Conservation (phyloP, 148 eudicot species). For the Heliamphora exappendiculata region DNA sequence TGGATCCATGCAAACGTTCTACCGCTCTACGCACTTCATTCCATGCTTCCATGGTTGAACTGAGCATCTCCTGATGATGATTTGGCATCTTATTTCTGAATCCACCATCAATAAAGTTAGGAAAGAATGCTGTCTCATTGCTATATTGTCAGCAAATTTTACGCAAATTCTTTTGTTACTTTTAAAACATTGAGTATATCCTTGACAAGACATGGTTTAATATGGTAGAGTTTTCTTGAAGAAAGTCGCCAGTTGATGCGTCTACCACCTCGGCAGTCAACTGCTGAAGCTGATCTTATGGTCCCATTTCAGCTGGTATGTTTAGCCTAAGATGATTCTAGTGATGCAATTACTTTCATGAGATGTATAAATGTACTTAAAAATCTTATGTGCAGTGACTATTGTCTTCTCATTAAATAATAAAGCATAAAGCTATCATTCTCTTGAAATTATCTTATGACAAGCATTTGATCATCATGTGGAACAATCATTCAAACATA, state of each 20-base stretch:
- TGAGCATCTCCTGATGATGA: background rate
- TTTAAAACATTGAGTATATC: background rate
- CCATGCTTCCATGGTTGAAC: constrained; percentile 2
- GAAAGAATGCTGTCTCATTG: background rate
- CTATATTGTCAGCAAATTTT: background rate
- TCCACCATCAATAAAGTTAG: background rate
- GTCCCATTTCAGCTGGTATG: constrained; percentile 93
- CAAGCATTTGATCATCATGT: too few relatives aligned
- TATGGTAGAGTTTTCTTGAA: constrained; percentile 82
- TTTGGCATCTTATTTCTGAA: background rate
- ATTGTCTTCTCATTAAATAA: background rate
- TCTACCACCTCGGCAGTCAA: constrained; percentile 95
- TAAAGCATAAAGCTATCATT: background rate
- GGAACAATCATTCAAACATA: background rate
- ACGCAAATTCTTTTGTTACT: background rate
- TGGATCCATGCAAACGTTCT: too few relatives aligned
- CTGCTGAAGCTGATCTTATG: constrained; percentile 99
- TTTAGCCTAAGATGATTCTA: constrained; percentile 1
- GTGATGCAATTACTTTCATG: background rate
- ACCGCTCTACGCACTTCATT: background rate
- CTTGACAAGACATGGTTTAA: constrained; percentile 14
- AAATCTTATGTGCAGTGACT: too few relatives aligned
- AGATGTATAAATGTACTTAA: too few relatives aligned
- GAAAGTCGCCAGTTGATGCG: constrained; percentile 95
- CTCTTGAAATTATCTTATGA: too few relatives aligned